Base-by-base conservation (phyloP, 2,329 filamentous ascomycete genomes). In the Shiraia sp. region DNA sequence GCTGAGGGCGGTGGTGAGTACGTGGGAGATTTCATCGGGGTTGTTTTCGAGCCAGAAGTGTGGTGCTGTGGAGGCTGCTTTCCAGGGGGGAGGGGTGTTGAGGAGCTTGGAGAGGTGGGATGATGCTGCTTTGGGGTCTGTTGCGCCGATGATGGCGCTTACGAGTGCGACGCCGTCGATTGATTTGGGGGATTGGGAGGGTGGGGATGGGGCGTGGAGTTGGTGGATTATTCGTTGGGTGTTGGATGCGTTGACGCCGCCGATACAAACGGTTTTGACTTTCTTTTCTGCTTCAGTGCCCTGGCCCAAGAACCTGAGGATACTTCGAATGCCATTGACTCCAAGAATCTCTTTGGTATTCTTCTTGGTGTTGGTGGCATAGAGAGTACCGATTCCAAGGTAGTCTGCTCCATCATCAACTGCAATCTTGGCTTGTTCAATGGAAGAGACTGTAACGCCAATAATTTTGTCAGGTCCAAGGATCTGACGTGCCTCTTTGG, bases 301-400 rank as follows among this genome's bases (percentile, higher is more conserved):
- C 59, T 73, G 16, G 72, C 42, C 75, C 34, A 96, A 81, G 27
- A 78, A 75, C 6, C 72, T 63, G 4, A 95, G 76, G 40, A 92
- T 87, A 3, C 77, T 69, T 45, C 83, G 81, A 1, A 88, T 79
- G 2, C 89, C 89, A 2, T 81, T 77, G 2, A 87, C 81, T 12
- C 88, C 88, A 51, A 92, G 86, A 57, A 91, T 86, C 22, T 80
- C 79, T 63, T 95, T 95, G 13, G 88, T 90, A 69, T 96, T 88
- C 46, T 86, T 87, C 70, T 96, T 96, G 0, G 86, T 90, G 40
- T 47, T 61, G 13, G 92, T 97, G 12, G 90, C 82, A 71, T 87
- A 96, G 50, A 96, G 82, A 1, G 92, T 93, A 17, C 93, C 92
- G 33, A 97, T 84, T 13, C 92, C 93, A 4, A 97, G 76, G 69